Evolutionary conservation across 176 grass and related monocot species (phyloP), one percentile per base, ranked within the genome.

Genomic region (Neostapfia colusana): DNA sequence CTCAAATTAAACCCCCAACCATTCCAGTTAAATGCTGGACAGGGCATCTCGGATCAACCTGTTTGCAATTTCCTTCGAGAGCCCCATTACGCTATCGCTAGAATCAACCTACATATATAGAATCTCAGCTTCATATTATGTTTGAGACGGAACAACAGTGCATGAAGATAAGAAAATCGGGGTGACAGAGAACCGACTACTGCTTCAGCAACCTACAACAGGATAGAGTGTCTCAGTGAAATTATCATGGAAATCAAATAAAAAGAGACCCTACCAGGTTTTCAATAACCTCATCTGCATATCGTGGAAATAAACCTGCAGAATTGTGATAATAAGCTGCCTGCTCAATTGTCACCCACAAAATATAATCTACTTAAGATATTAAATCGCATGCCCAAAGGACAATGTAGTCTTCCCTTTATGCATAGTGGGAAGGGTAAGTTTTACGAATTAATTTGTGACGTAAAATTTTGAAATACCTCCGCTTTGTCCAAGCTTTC

Each of bases 221-320:
- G n/a, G n/a, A 72, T 5, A 46, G 24, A 59, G 23, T 25, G 71
- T 25, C n/a, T 73, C 45, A n/a, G 53, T 51, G 21, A 70, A 14
- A 81, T 73, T 31, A 55, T 76, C 18, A 23, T 21, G 39, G 1
- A 36, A 51, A 15, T 66, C 10, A 18, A 66, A 70, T 34, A n/a
- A 63, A 72, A 45, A 1, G 65, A 74, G 54, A 23, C 15, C 34
- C 5, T 93, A 93, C 95, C 95, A 97, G 50, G 89, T 82, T 92
- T 46, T 97, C 84, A 16, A 97, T 90, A 68, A 97, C 65, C 73
- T 93, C 87, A 36, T 90, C 82, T 81, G 95, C 82, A 97, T 97
- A 68, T 97, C 95, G 58, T 97, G 91, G 79, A 97, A 97, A 70
- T 97, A 97, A 7, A 97, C 95, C 95, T 93, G 82, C 49, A 77